Percentiles rank a stretch among this genome's conserved stretches.
Evolutionary conservation across 2,329 filamentous ascomycete genomes (phyloP).

Genomic region (Bertia moriformis): DNA sequence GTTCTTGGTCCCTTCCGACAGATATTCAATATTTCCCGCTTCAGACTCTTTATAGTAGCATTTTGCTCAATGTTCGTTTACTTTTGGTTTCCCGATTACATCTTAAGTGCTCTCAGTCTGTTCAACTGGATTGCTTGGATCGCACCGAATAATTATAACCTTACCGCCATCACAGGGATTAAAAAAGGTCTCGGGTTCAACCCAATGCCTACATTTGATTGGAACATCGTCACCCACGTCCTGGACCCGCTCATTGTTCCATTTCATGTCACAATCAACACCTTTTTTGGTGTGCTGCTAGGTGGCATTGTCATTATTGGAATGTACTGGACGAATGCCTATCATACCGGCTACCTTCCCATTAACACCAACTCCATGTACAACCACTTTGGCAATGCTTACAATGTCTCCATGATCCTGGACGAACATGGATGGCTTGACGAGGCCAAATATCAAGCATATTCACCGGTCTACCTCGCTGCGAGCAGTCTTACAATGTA

Average conservation of each 20-base stretch:
- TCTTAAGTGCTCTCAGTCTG: constrained; percentile 26
- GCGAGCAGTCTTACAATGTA: constrained; percentile 35
- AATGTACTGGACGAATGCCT: constrained; percentile 12
- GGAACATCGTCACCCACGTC: constrained; percentile 22
- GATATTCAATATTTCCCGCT: constrained; percentile 24
- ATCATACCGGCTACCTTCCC: constrained; percentile 23
- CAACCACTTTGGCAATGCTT: constrained; percentile 30
- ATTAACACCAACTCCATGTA: constrained; percentile 35
- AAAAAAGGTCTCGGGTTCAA: constrained; percentile 24
- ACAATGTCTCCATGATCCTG: constrained; percentile 27
- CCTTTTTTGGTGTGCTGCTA: constrained; percentile 14
- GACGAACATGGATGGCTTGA: constrained; percentile 28
- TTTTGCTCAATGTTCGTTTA: constrained; percentile 32
- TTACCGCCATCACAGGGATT: constrained; percentile 20
- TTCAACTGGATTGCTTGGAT: constrained; percentile 43
- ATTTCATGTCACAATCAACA: constrained; percentile 19
- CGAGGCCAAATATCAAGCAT: constrained; percentile 26
- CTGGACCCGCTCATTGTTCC: constrained; percentile 24
- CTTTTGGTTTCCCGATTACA: constrained; percentile 33
- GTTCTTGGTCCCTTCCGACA: constrained; percentile 22
- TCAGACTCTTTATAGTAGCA: constrained; percentile 26
- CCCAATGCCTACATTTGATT: constrained; percentile 25
- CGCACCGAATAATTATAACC: constrained; percentile 21
- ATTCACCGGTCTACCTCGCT: constrained; percentile 34
- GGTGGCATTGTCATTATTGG: constrained; percentile 8